These are phyloP conservation scores for Diaporthe australafricana DNA, from an alignment of 2,329 filamentous ascomycete species.

Conservation along the genomic window DNA sequence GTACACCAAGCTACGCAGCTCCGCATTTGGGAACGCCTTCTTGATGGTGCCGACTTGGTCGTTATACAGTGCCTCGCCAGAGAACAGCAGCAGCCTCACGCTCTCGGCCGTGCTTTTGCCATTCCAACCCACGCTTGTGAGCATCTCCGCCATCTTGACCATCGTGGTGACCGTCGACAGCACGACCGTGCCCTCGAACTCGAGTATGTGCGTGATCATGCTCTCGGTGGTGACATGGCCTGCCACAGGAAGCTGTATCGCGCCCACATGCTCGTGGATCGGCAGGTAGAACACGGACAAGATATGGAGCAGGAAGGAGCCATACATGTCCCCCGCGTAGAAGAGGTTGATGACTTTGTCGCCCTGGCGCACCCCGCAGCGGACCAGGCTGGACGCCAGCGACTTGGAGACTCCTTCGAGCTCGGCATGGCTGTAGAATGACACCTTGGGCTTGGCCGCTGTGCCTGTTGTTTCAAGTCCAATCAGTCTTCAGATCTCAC, in stretches of 20 bases:
- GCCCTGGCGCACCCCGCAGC: constrained; percentile 17
- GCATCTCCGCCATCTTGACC: constrained; percentile 29
- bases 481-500: background rate
- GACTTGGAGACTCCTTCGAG: background rate
- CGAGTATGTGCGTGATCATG: constrained; percentile 18
- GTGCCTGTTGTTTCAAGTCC: background rate
- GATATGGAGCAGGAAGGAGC: constrained; percentile 29
- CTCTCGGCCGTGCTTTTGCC: background rate
- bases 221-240: constrained; percentile 8
- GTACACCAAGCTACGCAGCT: constrained; percentile 19
- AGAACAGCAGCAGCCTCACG: constrained; percentile 26
- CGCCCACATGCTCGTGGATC: background rate
- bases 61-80: constrained; percentile 24
- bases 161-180: constrained; percentile 27
- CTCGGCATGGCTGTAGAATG: constrained; percentile 21
- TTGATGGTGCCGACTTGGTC: constrained; percentile 15
- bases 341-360: constrained; percentile 28
- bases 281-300: constrained; percentile 15
- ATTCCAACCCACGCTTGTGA: background rate
- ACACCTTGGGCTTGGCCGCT: constrained; percentile 27
- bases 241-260: constrained; percentile 16
- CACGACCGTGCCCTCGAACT: constrained; percentile 14
- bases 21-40: constrained; percentile 9
- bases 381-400: background rate
- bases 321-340: constrained; percentile 30